Evolutionary conservation across 1,139 yeast genomes (phyloP).

Genomic region (Hansenula anomala): DNA sequence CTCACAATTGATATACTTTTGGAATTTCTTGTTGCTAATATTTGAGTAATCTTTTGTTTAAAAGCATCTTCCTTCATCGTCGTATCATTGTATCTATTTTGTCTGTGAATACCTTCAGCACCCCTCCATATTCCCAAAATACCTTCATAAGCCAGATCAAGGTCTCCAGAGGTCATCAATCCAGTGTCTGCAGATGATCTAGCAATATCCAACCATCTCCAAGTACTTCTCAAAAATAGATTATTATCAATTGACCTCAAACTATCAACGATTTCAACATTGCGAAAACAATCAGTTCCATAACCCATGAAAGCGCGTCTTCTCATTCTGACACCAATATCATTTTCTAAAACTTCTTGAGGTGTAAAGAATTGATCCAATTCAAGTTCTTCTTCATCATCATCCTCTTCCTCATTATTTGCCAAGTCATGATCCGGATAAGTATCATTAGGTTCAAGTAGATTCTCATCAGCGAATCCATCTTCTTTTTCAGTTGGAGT

Average conservation of each 20-base stretch:
- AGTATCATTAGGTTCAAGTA: too few relatives aligned
- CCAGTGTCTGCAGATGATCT: slow-evolving; percentile 63
- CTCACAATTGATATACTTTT: slow-evolving; percentile 24
- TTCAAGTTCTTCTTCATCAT: slow-evolving; percentile 18
- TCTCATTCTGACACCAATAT: slow-evolving; percentile 62
- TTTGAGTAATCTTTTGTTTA: slow-evolving; percentile 17
- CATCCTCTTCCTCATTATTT: slow-evolving; percentile 25
- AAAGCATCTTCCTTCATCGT: slow-evolving; percentile 30
- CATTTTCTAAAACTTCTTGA: slow-evolving; percentile 44
- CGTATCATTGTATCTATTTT: slow-evolving; percentile 47
- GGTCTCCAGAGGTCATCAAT: slow-evolving; percentile 56
- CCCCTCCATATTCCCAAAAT: slow-evolving; percentile 91
- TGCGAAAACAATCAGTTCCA: slow-evolving; percentile 62
- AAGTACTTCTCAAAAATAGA: slow-evolving; percentile 63
- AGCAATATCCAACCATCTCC: slow-evolving; percentile 87
- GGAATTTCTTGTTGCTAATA: slow-evolving; percentile 15
- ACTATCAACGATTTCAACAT: slow-evolving; percentile 56
- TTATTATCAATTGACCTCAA: slow-evolving; percentile 50
- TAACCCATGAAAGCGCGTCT: slow-evolving; percentile 71
- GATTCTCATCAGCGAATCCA: slow-evolving; percentile 12
- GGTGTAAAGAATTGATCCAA: slow-evolving; percentile 26
- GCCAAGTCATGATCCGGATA: slow-evolving; percentile 14
- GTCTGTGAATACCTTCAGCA: slow-evolving; percentile 52
- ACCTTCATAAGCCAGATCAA: slow-evolving; percentile 86
- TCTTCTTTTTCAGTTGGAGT: not conserved